Evolutionary conservation across 2,329 filamentous ascomycete species (phyloP).

Genomic region (Trichoderma atroviride): DNA sequence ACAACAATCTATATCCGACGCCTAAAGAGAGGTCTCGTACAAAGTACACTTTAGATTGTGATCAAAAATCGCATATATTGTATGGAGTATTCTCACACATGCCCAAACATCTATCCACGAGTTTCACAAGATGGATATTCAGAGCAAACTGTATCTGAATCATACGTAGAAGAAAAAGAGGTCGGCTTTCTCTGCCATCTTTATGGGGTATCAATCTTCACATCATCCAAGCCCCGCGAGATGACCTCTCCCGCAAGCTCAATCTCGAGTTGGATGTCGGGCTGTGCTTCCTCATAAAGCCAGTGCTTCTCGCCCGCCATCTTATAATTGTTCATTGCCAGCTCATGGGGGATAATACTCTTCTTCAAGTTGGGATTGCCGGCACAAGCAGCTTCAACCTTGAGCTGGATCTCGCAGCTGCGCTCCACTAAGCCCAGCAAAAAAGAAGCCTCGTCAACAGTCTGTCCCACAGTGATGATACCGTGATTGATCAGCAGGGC

Average conservation of each 20-base stretch:
- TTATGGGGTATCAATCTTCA: constrained; percentile 28
- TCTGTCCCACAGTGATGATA: constrained; percentile 68
- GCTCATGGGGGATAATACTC: constrained; percentile 45
- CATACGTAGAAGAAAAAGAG: not conserved
- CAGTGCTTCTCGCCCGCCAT: constrained; percentile 52
- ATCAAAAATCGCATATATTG: not conserved
- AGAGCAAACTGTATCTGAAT: not conserved
- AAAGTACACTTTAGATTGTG: not conserved
- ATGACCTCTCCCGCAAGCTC: constrained; percentile 43
- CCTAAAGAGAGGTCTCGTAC: not conserved
- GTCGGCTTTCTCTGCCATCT: not conserved
- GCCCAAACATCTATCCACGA: not conserved
- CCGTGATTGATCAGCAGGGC: constrained; percentile 73
- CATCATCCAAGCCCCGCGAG: constrained; percentile 32
- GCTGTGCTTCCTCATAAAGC: constrained; percentile 51
- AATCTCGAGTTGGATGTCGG: constrained; percentile 51
- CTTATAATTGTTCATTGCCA: constrained; percentile 44
- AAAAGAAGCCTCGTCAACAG: constrained; percentile 75
- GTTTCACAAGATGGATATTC: not conserved
- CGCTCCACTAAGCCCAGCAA: constrained; percentile 70
- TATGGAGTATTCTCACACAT: not conserved
- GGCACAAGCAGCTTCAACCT: constrained; percentile 65
- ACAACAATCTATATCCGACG: not conserved
- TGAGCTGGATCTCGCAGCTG: constrained; percentile 68
- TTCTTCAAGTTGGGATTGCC: constrained; percentile 46